Base-by-base conservation (phyloP, 257 asterid species). In the Lycium barbarum region DNA sequence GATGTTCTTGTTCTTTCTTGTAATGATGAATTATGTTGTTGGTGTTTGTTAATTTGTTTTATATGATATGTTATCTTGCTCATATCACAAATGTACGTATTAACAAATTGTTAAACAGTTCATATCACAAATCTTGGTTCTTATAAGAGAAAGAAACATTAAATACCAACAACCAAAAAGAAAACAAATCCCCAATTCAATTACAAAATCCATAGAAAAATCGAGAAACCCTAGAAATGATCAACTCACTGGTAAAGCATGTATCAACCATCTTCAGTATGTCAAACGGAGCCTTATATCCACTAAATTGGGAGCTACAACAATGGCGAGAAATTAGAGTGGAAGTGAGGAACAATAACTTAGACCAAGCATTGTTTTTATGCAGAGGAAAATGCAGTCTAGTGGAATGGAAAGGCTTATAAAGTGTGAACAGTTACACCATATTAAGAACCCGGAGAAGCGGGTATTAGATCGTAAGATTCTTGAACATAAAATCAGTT, bases 341-440 rank as follows among this genome's bases (percentile, higher is more conserved):
- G 63, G 89, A 91, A 86, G 97, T 95, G 62, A 22, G 80, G 6
- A 86, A 92, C 33, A 91, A 90, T 86, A 94, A 95, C 80, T 68
- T 95, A 49, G 99, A 95, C 78, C 93, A 86, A 83, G 96, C 97
- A 0, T 65, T 95, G 84, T 49, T 43, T 18, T 3, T 91, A 12
- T 95, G 94, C 94, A 92, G 86, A 91, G 96, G 91, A 93, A 90
- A 90, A 95, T 95, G 97, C 96, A 88, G 82, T 89, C 93, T 1
- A 92, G 97, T 72, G 99, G 99, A 40, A 94, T 91, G 26, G 98
- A 95, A 74, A 91, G 98, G 40, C 67, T 95, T 89, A 94, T 95
- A 20, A 95, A 86, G 93, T 83, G 70, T 14, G 92, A 93, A 65
- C 95, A 90, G 79, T 86, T 86, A n/a, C 81, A 86, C 85, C 98